These are phyloP conservation scores for Auricularia cornea DNA, from an alignment of 768 basidiomycete species.

Conservation along the genomic window DNA sequence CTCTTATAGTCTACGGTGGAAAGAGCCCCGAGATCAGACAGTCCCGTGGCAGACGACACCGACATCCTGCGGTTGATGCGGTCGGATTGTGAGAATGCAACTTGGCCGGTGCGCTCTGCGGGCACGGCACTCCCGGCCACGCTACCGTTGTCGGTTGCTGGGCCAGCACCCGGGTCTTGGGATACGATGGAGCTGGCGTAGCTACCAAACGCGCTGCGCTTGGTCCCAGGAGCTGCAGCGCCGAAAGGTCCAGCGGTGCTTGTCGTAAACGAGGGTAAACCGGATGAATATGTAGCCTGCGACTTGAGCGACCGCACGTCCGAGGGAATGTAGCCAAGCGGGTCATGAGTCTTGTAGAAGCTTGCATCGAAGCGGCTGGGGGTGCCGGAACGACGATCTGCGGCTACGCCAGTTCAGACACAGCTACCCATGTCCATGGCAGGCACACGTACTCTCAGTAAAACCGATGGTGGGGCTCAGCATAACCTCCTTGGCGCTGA, in stretches of 20 bases:
- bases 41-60: constrained; percentile 66
- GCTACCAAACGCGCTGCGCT: constrained; percentile 62
- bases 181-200: constrained; percentile 88
- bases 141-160: constrained; percentile 49
- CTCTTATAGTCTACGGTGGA: constrained; percentile 81
- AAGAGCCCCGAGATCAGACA: constrained; percentile 70
- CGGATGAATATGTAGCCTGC: constrained; percentile 92
- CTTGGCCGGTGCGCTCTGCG: constrained; percentile 38
- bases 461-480: constrained; percentile 29
- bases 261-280: constrained; percentile 72
- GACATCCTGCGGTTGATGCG: constrained; percentile 70
- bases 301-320: constrained; percentile 94
- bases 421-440: constrained; percentile 1
- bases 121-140: constrained; percentile 42
- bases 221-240: constrained; percentile 52
- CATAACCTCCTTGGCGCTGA: constrained; percentile 66
- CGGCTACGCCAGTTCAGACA: constrained; percentile 7
- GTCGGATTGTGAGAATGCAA: constrained; percentile 89
- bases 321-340: constrained; percentile 87
- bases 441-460: constrained; percentile 40
- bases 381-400: constrained; percentile 70
- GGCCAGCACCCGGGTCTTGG: constrained; percentile 66
- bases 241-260: constrained; percentile 57
- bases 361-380: constrained; percentile 92
- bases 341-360: constrained; percentile 93